Evolutionary conservation across 305 asterid genomes (phyloP).

Genomic region (Solanum hybrid): DNA sequence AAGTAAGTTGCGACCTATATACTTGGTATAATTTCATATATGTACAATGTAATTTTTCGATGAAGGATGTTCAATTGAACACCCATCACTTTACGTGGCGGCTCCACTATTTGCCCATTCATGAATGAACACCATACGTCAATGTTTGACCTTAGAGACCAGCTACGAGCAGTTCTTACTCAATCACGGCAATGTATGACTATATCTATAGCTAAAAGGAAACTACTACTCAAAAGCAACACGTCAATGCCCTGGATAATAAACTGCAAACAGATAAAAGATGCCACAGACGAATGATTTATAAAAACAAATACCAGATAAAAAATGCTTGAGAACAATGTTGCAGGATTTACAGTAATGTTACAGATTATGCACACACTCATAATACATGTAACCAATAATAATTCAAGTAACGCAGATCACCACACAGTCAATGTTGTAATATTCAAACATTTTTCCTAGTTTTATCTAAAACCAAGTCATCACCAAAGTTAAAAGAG

Average conservation of each 20-base stretch:
- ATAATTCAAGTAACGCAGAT: background rate
- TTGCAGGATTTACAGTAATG: background rate
- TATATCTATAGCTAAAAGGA: background rate
- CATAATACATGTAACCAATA: background rate
- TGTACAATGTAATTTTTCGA: background rate
- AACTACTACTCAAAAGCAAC: background rate
- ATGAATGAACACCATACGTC: background rate
- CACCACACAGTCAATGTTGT: background rate
- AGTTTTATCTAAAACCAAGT: background rate
- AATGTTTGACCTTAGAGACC: background rate
- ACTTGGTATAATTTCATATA: too few species aligned
- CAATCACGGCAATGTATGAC: background rate
- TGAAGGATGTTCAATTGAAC: background rate
- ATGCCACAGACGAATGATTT: background rate
- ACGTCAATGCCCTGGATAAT: background rate
- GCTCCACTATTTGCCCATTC: background rate
- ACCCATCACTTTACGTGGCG: background rate
- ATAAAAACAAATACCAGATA: background rate
- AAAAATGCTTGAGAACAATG: background rate
- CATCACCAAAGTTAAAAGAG: background rate
- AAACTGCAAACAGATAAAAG: background rate
- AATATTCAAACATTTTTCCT: background rate
- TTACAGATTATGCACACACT: background rate
- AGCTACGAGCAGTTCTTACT: background rate
- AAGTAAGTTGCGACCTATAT: background rate